These are phyloP conservation scores for Chlamydomonas asymmetrica DNA, from an alignment of 139 green algal genomes.

Conservation along the genomic window DNA sequence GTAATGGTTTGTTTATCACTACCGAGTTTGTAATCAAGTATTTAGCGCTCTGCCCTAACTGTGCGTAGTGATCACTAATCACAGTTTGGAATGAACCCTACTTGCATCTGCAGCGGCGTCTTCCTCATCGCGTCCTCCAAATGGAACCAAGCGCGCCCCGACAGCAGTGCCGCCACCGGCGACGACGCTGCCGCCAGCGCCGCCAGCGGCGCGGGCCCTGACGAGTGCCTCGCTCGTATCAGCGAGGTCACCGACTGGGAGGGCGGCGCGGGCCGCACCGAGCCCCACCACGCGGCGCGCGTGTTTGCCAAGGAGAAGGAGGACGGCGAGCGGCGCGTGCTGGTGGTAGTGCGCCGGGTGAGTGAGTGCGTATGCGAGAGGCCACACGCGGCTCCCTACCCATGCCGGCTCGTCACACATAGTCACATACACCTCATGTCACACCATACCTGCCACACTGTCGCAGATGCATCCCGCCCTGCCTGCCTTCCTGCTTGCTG, in stretches of 20 bases:
- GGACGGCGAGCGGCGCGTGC: constrained; percentile 59
- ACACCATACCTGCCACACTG: too few species aligned
- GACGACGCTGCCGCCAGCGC: too few species aligned
- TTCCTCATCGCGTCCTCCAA: constrained; percentile 52
- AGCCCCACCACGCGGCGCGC: constrained; percentile 48
- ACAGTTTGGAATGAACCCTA: too few species aligned
- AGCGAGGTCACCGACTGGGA: constrained; percentile 65
- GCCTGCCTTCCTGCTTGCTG: background rate
- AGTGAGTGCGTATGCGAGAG: background rate
- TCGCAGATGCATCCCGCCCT: background rate
- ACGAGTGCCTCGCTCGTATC: constrained; percentile 37
- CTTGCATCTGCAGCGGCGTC: constrained; percentile 27
- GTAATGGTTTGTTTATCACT: too few species aligned
- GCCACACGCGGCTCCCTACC: background rate
- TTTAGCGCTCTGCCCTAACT: too few species aligned
- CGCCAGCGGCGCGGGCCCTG: background rate
- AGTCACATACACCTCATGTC: background rate
- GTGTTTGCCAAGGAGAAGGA: constrained; percentile 73
- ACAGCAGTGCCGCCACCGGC: too few species aligned
- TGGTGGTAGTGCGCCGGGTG: constrained; percentile 47
- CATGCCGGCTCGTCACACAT: background rate
- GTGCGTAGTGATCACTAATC: too few species aligned
- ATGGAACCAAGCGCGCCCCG: constrained; percentile 30
- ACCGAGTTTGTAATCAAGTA: background rate
- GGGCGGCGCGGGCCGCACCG: constrained; percentile 60